A percentile compares a stretch with the other conserved stretches of the same genome.
phyloP scores from a whole-genome alignment of 176 grass and related monocot species.

The Oryza officinalis region DNA sequence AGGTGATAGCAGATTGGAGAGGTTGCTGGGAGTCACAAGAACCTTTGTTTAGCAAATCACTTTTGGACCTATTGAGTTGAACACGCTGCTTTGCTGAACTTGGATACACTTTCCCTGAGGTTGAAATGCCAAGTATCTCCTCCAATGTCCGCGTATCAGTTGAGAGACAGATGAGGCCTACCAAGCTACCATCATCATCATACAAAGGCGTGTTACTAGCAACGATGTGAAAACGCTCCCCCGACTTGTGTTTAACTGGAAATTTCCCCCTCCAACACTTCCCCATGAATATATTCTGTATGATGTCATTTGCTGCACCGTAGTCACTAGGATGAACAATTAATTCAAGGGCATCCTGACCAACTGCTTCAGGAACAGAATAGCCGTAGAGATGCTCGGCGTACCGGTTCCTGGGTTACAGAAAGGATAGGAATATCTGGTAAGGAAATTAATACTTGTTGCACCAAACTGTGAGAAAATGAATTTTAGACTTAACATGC shows the following conservation, averaged over 20 bases:
- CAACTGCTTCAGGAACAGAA: conserved; percentile 73
- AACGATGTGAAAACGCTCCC: conserved; percentile 63
- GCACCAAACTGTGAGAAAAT: background rate
- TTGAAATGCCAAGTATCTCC: conserved; percentile 38
- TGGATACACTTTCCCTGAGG: conserved; percentile 26
- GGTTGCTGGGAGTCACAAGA: conserved; percentile 40
- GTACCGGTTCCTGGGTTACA: conserved; percentile 66
- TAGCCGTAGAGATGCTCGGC: conserved; percentile 76
- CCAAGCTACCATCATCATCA: conserved; percentile 73
- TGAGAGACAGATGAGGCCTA: conserved; percentile 83
- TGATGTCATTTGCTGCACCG: conserved; percentile 54
- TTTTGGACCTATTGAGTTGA: conserved; percentile 19
- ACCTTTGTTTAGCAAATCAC: conserved; percentile 20
- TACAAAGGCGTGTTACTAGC: conserved; percentile 77
- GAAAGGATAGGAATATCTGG: background rate
- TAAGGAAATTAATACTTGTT: conserved; percentile 4
- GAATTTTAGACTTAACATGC: background rate
- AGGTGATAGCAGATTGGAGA: conserved; percentile 60
- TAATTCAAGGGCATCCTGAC: conserved; percentile 58
- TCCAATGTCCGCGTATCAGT: conserved; percentile 60
- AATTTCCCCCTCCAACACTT: conserved; percentile 92
- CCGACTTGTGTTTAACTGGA: conserved; percentile 72
- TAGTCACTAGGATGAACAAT: conserved; percentile 58
- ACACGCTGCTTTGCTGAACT: conserved; percentile 14
- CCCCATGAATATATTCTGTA: conserved; percentile 63